Conservation (phyloP, 2,329 filamentous ascomycete genomes). For the Biscogniauxia marginata region DNA sequence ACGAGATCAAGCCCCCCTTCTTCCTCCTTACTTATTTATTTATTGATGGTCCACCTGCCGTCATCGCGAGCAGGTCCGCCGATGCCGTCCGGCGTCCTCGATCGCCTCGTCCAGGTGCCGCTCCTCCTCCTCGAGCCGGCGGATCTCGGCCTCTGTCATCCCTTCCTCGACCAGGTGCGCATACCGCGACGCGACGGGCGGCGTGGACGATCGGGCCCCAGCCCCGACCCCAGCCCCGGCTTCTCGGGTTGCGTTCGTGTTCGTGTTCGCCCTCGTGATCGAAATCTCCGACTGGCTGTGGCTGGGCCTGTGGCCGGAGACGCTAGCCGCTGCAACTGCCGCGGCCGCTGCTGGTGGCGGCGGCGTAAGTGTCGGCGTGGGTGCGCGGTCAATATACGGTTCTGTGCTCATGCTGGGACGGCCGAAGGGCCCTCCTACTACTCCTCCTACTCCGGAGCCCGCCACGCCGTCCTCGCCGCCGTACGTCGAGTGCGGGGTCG, state of each 20-base stretch:
- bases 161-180: slow-evolving; percentile 58
- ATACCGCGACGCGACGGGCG: slow-evolving; percentile 38
- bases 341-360: slow-evolving; percentile 10
- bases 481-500: slow-evolving; percentile 17
- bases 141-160: slow-evolving; percentile 58
- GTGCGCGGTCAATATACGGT: slow-evolving; percentile 34
- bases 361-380: slow-evolving; percentile 11
- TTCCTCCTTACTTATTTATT: background rate
- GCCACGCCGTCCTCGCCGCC: slow-evolving; percentile 12
- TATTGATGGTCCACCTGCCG: no score
- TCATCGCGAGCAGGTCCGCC: background rate
- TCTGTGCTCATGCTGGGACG: slow-evolving; percentile 5
- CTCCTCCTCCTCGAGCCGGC: slow-evolving; percentile 57
- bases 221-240: slow-evolving; percentile 19
- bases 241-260: slow-evolving; percentile 6
- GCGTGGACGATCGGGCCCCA: slow-evolving; percentile 29
- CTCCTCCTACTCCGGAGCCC: background rate
- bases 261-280: background rate
- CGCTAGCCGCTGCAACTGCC: slow-evolving; percentile 2
- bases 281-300: background rate
- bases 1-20: background rate
- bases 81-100: slow-evolving; percentile 39
- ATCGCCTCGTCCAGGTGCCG: slow-evolving; percentile 56
- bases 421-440: background rate
- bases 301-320: background rate